Conservation (phyloP, 2,329 filamentous ascomycete species). For the Cryphonectria parasitica region DNA sequence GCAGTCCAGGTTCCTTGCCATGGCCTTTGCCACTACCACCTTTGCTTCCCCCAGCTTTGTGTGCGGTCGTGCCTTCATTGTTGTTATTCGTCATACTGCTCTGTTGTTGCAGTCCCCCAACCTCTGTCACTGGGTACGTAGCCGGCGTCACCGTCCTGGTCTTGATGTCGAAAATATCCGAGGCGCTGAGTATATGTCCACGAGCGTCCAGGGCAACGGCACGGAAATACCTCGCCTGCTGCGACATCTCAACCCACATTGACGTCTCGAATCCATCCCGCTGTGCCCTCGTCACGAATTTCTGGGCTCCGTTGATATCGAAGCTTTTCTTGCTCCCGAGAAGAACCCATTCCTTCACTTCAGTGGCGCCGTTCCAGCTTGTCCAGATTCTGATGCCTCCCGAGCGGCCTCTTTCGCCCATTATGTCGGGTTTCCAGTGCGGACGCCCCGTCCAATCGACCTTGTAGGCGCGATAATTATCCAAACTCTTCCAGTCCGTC, state of each 20-base stretch:
- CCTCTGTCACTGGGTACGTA: conserved; percentile 1
- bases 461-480: conserved; percentile 37
- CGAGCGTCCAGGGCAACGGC: background rate
- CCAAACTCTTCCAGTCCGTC: conserved; percentile 26
- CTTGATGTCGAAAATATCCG: conserved; percentile 3
- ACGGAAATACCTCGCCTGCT: conserved; percentile 6
- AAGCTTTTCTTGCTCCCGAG: conserved; percentile 20
- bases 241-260: background rate
- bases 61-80: background rate
- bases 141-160: background rate
- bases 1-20: background rate
- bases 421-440: conserved; percentile 31
- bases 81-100: background rate
- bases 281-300: conserved; percentile 24
- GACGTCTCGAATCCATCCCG: conserved; percentile 19
- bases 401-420: conserved; percentile 25
- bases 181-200: conserved; percentile 4
- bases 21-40: background rate
- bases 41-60: background rate
- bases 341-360: conserved; percentile 27
- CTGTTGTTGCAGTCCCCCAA: background rate
- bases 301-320: conserved; percentile 23
- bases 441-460: conserved; percentile 30
- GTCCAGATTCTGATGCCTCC: conserved; percentile 20
- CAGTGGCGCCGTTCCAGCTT: conserved; percentile 31